Evolutionary conservation across 2,329 filamentous ascomycete genomes (phyloP).

Genomic region (Fusarium sp.): DNA sequence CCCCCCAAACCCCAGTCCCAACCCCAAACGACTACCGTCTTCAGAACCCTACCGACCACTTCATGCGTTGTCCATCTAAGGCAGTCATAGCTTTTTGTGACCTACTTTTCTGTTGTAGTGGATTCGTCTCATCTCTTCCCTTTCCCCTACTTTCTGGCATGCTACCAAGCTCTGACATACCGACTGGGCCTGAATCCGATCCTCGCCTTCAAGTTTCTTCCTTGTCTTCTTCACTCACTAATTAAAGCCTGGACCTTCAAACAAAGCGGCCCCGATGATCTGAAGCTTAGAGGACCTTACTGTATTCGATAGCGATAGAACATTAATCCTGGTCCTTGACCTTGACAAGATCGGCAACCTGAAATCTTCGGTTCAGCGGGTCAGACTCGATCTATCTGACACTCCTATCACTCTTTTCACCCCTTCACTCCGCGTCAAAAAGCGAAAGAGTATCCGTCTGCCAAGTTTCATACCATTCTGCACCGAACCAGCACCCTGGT

Average conservation of each 20-base stretch:
- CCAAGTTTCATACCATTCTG: conserved; percentile 34
- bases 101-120: conserved; percentile 44
- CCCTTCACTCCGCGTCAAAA: conserved; percentile 30
- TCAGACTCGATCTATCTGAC: conserved; percentile 40
- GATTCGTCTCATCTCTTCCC: conserved; percentile 50
- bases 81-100: conserved; percentile 42
- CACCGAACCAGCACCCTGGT: conserved; percentile 30
- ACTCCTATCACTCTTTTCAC: conserved; percentile 29
- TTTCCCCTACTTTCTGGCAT: conserved; percentile 39
- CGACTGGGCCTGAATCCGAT: conserved; percentile 28
- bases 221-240: conserved; percentile 20
- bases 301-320: conserved; percentile 24
- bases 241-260: conserved; percentile 27
- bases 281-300: conserved; percentile 35
- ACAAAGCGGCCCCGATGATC: conserved; percentile 34
- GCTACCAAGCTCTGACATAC: conserved; percentile 34
- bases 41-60: conserved; percentile 47
- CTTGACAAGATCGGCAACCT: conserved; percentile 41
- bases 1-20: conserved; percentile 43
- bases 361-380: conserved; percentile 42
- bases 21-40: conserved; percentile 50
- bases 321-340: conserved; percentile 33
- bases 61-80: conserved; percentile 48
- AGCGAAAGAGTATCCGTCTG: conserved; percentile 36
- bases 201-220: conserved; percentile 30